Evolutionary conservation across 1,139 yeast genomes (phyloP).

Genomic region (Candida sp.): DNA sequence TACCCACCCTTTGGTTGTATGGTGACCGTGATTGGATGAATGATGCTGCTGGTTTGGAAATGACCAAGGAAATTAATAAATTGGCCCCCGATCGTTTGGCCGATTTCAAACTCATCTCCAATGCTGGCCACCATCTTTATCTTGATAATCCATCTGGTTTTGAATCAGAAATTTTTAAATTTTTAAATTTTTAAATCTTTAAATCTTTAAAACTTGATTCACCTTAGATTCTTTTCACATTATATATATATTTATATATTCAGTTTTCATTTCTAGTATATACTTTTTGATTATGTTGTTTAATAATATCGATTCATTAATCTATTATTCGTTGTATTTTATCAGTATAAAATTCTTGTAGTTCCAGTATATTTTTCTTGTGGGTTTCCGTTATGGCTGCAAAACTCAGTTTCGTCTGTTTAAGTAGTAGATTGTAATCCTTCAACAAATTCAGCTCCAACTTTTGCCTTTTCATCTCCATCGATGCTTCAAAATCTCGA

Average conservation of each 20-base stretch:
- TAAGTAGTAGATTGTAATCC: not conserved
- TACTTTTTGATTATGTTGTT: not conserved
- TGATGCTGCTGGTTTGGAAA: slow-evolving; percentile 39
- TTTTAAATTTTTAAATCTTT: no score
- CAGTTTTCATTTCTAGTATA: not conserved
- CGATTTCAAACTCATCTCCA: slow-evolving; percentile 39
- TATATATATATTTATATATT: not conserved
- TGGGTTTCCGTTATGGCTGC: not conserved
- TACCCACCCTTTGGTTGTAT: slow-evolving; percentile 45
- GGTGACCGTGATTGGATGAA: slow-evolving; percentile 52
- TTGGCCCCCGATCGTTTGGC: slow-evolving; percentile 25
- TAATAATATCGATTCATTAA: not conserved
- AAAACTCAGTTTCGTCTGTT: not conserved
- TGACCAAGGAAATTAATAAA: slow-evolving; percentile 36
- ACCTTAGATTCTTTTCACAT: no score
- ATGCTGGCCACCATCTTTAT: slow-evolving; percentile 79
- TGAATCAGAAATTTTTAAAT: slow-evolving; percentile 37
- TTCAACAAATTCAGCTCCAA: not conserved
- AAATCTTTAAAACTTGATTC: not conserved
- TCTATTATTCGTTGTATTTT: not conserved
- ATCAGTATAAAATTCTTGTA: not conserved
- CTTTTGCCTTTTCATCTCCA: not conserved
- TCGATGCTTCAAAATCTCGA: not conserved
- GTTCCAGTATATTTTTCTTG: not conserved
- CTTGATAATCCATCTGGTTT: slow-evolving; percentile 58